A percentile compares a stretch with the other conserved stretches of the same genome.
Evolutionary conservation across 129 eudicot species (phyloP).

Genomic region (Scalesia atractyloides): DNA sequence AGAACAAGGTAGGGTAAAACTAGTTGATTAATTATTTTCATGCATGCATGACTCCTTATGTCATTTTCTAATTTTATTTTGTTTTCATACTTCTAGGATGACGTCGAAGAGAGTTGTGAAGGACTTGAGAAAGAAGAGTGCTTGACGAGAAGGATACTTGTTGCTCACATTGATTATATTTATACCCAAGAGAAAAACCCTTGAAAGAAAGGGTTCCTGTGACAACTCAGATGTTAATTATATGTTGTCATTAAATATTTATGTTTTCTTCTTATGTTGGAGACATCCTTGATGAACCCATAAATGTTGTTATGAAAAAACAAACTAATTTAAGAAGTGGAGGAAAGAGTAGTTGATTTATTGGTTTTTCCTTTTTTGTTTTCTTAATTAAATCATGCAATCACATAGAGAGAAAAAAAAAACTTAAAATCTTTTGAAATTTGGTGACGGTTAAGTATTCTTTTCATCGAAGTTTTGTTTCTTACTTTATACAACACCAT

Average conservation of each 20-base stretch:
- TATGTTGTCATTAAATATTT: not conserved
- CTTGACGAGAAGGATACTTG: constrained; percentile 25
- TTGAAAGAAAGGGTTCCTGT: not conserved
- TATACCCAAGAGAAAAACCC: constrained; percentile 36
- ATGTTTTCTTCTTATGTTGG: too few relatives aligned
- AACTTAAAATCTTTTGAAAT: too few relatives aligned
- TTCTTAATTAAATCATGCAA: too few relatives aligned
- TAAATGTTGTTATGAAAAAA: too few relatives aligned
- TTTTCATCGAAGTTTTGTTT: too few relatives aligned
- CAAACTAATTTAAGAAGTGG: too few relatives aligned
- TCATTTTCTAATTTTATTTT: not conserved
- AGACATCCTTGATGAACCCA: too few relatives aligned
- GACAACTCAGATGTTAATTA: not conserved
- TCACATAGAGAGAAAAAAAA: too few relatives aligned
- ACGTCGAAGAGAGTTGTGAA: constrained; percentile 20
- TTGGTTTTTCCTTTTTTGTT: too few relatives aligned
- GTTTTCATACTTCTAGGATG: constrained; percentile 17
- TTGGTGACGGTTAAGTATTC: too few relatives aligned
- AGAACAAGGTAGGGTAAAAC: constrained; percentile 19
- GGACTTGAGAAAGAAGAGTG: constrained; percentile 29
- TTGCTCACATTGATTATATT: constrained; percentile 34
- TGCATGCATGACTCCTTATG: constrained; percentile 9
- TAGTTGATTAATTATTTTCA: not conserved
- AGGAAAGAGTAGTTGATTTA: too few relatives aligned
- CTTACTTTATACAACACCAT: too few relatives aligned